These are phyloP conservation scores for Pyrenochaeta sp. DNA, from an alignment of 2,329 filamentous ascomycete species.

Conservation along the genomic window DNA sequence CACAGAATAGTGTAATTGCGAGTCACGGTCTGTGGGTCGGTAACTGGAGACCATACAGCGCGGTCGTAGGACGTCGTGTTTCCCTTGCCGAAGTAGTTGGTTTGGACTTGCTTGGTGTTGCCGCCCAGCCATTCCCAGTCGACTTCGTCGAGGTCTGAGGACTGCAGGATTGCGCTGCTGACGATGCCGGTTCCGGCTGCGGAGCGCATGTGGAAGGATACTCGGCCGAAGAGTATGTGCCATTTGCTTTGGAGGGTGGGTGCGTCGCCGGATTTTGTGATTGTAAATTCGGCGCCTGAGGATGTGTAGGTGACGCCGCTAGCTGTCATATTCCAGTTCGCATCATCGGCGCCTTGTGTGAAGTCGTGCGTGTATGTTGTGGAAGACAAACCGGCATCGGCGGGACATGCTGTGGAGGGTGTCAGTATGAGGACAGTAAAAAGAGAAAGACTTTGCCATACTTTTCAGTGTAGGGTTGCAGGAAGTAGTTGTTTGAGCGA, in stretches of 20 bases:
- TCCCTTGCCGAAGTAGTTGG: slow-evolving; percentile 71
- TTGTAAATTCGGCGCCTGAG: slow-evolving; percentile 57
- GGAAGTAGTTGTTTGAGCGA: slow-evolving; percentile 47
- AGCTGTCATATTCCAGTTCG: slow-evolving; percentile 36
- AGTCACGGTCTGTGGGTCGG: slow-evolving; percentile 59
- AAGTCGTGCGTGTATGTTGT: slow-evolving; percentile 52
- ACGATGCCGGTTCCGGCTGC: slow-evolving; percentile 78
- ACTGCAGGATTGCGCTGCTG: slow-evolving; percentile 80
- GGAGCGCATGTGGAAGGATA: slow-evolving; percentile 78
- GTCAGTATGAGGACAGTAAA: neutral
- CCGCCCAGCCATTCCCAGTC: slow-evolving; percentile 82
- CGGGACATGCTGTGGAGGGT: slow-evolving; percentile 40
- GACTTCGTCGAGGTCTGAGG: slow-evolving; percentile 83
- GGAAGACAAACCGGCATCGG: slow-evolving; percentile 47
- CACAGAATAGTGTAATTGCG: slow-evolving; percentile 76
- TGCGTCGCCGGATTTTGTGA: slow-evolving; percentile 55
- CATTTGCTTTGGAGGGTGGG: slow-evolving; percentile 78
- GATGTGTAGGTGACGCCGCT: slow-evolving; percentile 51
- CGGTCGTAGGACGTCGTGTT: slow-evolving; percentile 71
- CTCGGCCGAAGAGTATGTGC: slow-evolving; percentile 84
- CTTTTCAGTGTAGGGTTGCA: slow-evolving; percentile 51
- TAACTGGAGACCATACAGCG: slow-evolving; percentile 65
- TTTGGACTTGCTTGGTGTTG: slow-evolving; percentile 67
- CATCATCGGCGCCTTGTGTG: slow-evolving; percentile 33
- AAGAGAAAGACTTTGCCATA: neutral